Base-by-base conservation (phyloP, 768 basidiomycete genomes). In the Candolleomyces eurysporus region DNA sequence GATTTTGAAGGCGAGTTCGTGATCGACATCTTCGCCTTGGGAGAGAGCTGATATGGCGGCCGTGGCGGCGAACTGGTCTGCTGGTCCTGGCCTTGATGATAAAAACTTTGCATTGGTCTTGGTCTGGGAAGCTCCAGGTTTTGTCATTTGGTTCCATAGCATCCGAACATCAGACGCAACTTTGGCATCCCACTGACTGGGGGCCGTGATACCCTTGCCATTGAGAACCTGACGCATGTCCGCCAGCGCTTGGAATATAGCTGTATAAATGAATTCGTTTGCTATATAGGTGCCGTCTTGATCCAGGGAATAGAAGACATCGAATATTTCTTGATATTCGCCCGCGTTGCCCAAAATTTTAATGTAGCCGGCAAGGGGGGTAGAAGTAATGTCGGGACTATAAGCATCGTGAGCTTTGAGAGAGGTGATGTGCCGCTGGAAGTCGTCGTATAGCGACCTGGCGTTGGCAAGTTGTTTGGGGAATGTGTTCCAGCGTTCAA, bases 251-350 rank as follows among this genome's bases (percentile, higher is more conserved):
- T 79, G 78, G 67, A 94, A 82, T 75, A 94, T 83, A 52, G 83
- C 82, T 8, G 88, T 84, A 71, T 83, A 92, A 22, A 90, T 76
- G 64, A 80, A 78, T 55, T 79, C 78, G 64, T 87, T 78, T 4
- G 91, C 84, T 0, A 84, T 77, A n/a, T 86, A 68, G 3, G 82
- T 83, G 8, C 90, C 90, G 3, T 84, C 79, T n/a, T 79, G 67
- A 58, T 87, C 85, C 70, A 94, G 72, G 14, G 79, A 78, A 64
- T 90, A 84, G 73, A 86, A 93, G 53, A 93, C 84, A 62, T 92
- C 90, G 64, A 91, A 90, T 16, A 92, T 81, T 60, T 82, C 82
- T 63, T 91, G 85, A 61, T 87, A 82, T 10, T 81, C 73, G 14
- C 82, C 81, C 7, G 84, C 80, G 40, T 79, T 79, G 55, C 84